Conservation (phyloP, 352 stramenopile genomes). For the Globisporangium orthogonon region DNA sequence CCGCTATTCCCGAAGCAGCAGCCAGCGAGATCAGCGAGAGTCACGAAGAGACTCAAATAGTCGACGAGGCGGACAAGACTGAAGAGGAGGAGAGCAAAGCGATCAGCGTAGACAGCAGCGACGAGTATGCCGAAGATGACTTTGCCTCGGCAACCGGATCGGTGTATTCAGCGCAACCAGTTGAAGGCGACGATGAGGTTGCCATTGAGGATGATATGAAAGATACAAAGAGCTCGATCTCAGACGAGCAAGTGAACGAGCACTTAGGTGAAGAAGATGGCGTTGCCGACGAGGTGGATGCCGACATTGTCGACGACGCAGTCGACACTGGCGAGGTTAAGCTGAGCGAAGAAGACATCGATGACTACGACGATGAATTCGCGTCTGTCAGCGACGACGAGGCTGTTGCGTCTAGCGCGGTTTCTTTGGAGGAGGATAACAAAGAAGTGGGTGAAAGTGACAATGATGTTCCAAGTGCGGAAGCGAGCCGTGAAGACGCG, state of each 20-base stretch:
- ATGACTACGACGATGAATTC: constrained; percentile 14
- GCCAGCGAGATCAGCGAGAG: neutral
- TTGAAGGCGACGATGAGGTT: neutral
- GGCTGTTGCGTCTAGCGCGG: neutral
- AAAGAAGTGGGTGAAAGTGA: neutral
- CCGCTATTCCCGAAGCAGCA: neutral
- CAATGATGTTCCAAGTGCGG: neutral
- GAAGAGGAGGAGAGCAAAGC: neutral
- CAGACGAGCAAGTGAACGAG: neutral
- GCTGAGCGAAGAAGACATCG: neutral
- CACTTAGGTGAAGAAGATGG: neutral
- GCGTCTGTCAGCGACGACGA: constrained; percentile 9
- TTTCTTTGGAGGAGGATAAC: neutral
- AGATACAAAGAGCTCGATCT: neutral
- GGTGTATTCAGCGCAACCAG: neutral
- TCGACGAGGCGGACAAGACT: neutral
- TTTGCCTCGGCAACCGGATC: neutral
- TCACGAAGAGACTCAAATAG: neutral
- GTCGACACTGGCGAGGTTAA: neutral
- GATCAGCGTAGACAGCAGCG: neutral
- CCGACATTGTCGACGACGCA: neutral
- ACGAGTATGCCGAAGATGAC: neutral
- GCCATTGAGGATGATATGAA: neutral
- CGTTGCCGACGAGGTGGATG: neutral
- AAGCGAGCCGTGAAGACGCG: neutral